Evolutionary conservation across 768 basidiomycete genomes (phyloP).

Genomic region (Trametes maxima): DNA sequence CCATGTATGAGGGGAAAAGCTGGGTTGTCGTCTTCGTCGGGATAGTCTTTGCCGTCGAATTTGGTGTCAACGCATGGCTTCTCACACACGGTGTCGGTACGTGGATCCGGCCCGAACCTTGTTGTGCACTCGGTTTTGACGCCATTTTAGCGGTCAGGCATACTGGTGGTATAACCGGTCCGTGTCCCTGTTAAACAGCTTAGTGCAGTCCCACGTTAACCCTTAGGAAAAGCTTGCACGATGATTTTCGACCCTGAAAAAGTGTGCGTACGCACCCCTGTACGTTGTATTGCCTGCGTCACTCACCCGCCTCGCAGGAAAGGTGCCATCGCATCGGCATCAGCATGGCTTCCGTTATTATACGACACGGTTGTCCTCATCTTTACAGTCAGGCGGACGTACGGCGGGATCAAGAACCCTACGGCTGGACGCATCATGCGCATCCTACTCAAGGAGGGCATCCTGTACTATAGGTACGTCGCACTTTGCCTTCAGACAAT

Average conservation of each 20-base stretch:
- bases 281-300: not conserved
- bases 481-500: not conserved
- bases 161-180: conserved; percentile 22
- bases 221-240: conserved; percentile 38
- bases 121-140: not conserved
- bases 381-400: conserved; percentile 38
- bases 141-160: conserved; percentile 22
- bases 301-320: not conserved
- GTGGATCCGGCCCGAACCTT: conserved; percentile 20
- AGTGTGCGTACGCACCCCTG: not conserved
- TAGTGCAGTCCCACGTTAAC: not conserved
- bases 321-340: conserved; percentile 34
- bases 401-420: conserved; percentile 24
- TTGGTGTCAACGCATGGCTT: conserved; percentile 57
- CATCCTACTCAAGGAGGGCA: conserved; percentile 36
- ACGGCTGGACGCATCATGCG: conserved; percentile 26
- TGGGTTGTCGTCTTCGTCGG: conserved; percentile 33
- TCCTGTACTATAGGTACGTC: conserved; percentile 39
- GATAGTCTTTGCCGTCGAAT: conserved; percentile 45
- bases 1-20: conserved; percentile 30
- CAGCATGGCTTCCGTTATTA: conserved; percentile 44
- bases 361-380: conserved; percentile 42
- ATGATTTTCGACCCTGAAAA: conserved; percentile 39
- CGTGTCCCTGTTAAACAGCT: not conserved
- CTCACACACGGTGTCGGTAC: conserved; percentile 51